Percentiles rank a stretch among this genome's conserved stretches.
Conservation (phyloP, 2,329 filamentous ascomycete species). For the Phialemoniopsis sp. region DNA sequence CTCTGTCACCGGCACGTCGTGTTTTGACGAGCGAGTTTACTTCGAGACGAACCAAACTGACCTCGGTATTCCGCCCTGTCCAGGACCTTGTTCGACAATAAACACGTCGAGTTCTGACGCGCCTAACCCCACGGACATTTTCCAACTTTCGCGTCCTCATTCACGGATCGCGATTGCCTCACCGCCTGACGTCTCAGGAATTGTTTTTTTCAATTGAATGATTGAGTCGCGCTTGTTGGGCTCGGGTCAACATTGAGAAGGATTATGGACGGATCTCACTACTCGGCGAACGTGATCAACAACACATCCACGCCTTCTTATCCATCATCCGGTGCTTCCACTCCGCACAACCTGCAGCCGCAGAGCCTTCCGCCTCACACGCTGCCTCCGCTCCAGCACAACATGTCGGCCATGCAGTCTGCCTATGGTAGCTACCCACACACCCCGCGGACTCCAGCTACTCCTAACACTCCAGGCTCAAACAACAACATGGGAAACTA, state of each 20-base stretch:
- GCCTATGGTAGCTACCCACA: conserved; percentile 57
- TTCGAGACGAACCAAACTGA: no score
- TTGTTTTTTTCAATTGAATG: conserved; percentile 9
- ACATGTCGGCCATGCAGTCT: conserved; percentile 43
- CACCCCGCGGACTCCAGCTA: conserved; percentile 59
- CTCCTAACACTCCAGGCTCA: conserved; percentile 57
- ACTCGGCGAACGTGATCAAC: conserved; percentile 23
- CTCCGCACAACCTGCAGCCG: conserved; percentile 16
- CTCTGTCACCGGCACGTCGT: no score
- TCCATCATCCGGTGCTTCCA: conserved; percentile 17
- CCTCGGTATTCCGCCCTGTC: no score
- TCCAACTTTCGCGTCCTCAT: no score
- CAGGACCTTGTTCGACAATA: no score
- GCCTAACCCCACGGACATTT: no score
- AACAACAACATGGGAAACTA: conserved; percentile 50
- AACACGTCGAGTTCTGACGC: no score
- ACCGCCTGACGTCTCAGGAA: background rate
- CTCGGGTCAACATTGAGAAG: conserved; percentile 11
- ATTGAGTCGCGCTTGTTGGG: conserved; percentile 8
- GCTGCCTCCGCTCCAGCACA: conserved; percentile 27
- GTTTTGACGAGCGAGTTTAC: no score
- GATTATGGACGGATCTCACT: conserved; percentile 22
- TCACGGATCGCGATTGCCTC: no score
- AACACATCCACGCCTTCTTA: conserved; percentile 20
- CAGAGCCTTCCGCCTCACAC: conserved; percentile 16